phyloP scores from a whole-genome alignment of 2,329 filamentous ascomycete species.

The Penicillium sp. region DNA sequence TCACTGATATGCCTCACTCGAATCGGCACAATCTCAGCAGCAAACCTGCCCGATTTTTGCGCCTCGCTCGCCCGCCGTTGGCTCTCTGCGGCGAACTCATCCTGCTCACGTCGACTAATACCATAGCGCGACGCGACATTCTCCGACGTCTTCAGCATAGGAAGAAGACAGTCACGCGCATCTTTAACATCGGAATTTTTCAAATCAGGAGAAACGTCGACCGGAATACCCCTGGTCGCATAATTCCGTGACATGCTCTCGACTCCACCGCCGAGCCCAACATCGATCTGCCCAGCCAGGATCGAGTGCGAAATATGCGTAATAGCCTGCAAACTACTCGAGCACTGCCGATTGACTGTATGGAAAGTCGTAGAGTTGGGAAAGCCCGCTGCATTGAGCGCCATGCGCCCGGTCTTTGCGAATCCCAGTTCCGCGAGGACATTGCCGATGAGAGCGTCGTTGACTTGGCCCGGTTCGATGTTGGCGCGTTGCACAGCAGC shows the following conservation, averaged over 20 bases:
- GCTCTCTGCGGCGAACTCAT: constrained; percentile 75
- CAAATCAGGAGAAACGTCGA: constrained; percentile 21
- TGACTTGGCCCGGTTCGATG: constrained; percentile 73
- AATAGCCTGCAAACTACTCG: constrained; percentile 84
- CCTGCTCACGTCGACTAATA: constrained; percentile 69
- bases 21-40: constrained; percentile 86
- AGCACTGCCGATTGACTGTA: constrained; percentile 88
- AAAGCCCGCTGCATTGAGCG: constrained; percentile 80
- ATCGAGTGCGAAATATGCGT: constrained; percentile 89
- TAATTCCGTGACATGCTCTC: constrained; percentile 67
- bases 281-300: constrained; percentile 66
- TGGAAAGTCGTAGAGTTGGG: constrained; percentile 77
- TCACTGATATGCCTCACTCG: constrained; percentile 71
- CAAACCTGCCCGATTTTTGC: constrained; percentile 79
- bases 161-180: constrained; percentile 72
- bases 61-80: constrained; percentile 78
- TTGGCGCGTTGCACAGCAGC: constrained; percentile 21
- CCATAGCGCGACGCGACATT: constrained; percentile 87
- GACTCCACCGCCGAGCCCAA: constrained; percentile 80
- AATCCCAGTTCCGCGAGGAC: constrained; percentile 65
- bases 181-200: constrained; percentile 48
- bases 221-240: constrained; percentile 21
- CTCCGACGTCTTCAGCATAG: constrained; percentile 94
- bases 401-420: constrained; percentile 81
- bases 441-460: constrained; percentile 74